Base-by-base conservation (phyloP, 1,284 basidiomycete genomes). In the Ceratorhiza oryzae-sativae region DNA sequence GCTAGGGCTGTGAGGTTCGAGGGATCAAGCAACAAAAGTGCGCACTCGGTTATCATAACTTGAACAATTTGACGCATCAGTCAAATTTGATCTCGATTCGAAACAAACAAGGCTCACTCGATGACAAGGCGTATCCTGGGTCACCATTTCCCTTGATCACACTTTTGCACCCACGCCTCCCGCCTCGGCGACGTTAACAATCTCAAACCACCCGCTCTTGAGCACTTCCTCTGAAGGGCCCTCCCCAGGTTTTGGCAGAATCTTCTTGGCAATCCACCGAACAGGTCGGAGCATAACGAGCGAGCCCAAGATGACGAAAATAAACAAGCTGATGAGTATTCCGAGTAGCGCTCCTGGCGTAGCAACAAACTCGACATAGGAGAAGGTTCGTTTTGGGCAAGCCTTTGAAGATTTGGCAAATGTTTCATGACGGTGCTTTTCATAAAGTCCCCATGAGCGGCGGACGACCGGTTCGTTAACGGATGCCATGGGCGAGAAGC, bases 1-100 rank as follows among this genome's bases (percentile, higher is more conserved):
- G 85, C 89, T 5, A 90, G 79, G 0, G 83, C 76, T 0, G 91
- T 85, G 1, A 92, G 84, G 65, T 75, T 78, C 6, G 81, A 82
- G 13, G 58, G 4, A 0, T 90, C 82, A 36, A 90, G 80, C 56
- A 94, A 82, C 5, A 86, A 84, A 8, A 95, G 83, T 0, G 91
- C 93, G 13, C 86, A 86, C 82, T 96, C 94, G 2, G 87, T 82
- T 30, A 93, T 84, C 83, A 95, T 87, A 45, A 87, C 92, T 92
- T 74, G 18, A 5, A 58, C 18, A 18, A 18, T 45, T 41, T n/a
- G 23, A 23, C 12, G 15, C 18, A 25, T 23, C 9, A 34, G 58
- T 42, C 5, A 18, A 60, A 12, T 32, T 13, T 20, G 13, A 23
- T n/a, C 12, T 53, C 20, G 9, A n/a, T 46, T 39, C 30, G 46